Base-by-base conservation (phyloP, 1,284 basidiomycete genomes). In the Apiotrichum veenhuisii region DNA sequence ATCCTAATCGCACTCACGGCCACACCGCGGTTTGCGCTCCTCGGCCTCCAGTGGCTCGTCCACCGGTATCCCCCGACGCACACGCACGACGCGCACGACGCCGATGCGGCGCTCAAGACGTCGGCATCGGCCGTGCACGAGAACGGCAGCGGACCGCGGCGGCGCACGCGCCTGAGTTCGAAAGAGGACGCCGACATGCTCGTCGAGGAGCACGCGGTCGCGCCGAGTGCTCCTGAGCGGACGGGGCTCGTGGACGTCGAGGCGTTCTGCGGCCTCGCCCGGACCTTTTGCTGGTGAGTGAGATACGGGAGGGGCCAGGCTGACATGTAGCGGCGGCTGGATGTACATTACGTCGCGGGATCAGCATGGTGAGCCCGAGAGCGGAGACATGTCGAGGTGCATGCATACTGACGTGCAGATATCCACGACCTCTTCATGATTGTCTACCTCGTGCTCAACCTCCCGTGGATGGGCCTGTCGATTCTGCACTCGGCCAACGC, bases 341-440 rank as follows among this genome's bases (percentile, higher is more conserved):
- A 89, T 95, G 45, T 96, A 87, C 69, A 85, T 96, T 67, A 95
- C 93, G 1, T 78, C 72, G 2, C 59, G 71, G 23, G 76, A 77
- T 60, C 64, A 74, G 52, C 75, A 75, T 52, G 73, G 72, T 72
- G 51, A 60, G 70, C 55, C 4, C 14, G 8, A 14, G 22, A 23
- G 37, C 5, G 30, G 42, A 37, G 18, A 15, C 33, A n/a, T 27
- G 25, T 5, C 43, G n/a, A 33, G 27, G 11, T 2, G 10, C 17
- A 5, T 20, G n/a, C 20, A 15, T 42, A 23, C n/a, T 20, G 20
- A n/a, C 47, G 33, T 51, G 2, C 54, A 76, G 86, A 89, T 68
- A 80, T 83, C 18, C 92, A 97, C 76, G 92, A 96, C 74, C 78
- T 93, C 23, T 85, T 87, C 70, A 96, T 97, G 92, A 87, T 93